Conservation (phyloP, 768 basidiomycete genomes). For the Cubamyces sp. region DNA sequence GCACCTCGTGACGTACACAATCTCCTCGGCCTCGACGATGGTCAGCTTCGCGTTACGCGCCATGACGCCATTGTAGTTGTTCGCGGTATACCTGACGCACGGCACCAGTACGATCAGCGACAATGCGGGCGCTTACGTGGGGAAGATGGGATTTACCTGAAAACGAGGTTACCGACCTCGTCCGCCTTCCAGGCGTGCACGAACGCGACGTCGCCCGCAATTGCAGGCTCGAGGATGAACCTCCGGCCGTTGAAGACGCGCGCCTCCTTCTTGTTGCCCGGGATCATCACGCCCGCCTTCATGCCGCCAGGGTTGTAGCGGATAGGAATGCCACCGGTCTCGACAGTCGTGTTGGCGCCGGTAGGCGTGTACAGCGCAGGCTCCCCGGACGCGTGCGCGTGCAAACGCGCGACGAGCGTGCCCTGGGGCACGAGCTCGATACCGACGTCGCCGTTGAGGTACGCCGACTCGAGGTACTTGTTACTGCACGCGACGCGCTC, state of each 20-base stretch:
- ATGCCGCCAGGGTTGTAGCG: constrained; percentile 76
- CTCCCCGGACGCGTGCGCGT: constrained; percentile 88
- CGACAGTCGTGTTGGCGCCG: constrained; percentile 84
- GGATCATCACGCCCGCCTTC: constrained; percentile 64
- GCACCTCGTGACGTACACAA: constrained; percentile 31
- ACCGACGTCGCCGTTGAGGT: constrained; percentile 77
- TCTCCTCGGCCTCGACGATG: constrained; percentile 65
- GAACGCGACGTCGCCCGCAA: constrained; percentile 83
- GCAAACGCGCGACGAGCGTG: constrained; percentile 85
- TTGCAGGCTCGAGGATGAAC: constrained; percentile 80
- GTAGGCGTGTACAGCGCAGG: constrained; percentile 91
- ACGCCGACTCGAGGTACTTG: constrained; percentile 79
- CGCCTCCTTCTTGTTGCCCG: constrained; percentile 74
- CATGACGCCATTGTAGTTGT: constrained; percentile 87
- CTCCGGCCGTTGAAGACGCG: constrained; percentile 72
- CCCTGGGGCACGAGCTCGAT: constrained; percentile 91
- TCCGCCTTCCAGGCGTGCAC: constrained; percentile 90
- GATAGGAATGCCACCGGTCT: constrained; percentile 76
- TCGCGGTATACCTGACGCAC: constrained; percentile 66
- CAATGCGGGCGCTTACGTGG: not conserved
- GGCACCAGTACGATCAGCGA: not conserved
- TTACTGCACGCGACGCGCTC: constrained; percentile 50
- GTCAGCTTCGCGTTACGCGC: constrained; percentile 86
- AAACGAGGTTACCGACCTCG: constrained; percentile 86
- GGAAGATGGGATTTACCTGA: constrained; percentile 55